Conservation (phyloP, 257 asterid genomes). For the Galeopsis tetrahit region DNA sequence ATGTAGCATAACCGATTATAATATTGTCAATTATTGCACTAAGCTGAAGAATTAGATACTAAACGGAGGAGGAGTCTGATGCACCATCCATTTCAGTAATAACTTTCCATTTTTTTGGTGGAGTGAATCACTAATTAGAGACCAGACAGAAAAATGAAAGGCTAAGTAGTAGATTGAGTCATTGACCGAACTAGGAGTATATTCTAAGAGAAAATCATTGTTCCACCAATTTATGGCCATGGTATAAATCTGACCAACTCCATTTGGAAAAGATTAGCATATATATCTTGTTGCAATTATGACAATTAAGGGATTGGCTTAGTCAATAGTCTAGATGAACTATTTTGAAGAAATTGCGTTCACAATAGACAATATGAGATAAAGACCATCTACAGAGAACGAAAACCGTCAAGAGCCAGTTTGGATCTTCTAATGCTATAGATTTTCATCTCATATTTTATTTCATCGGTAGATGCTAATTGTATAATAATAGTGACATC, state of each 20-base stretch:
- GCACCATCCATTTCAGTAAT: slow-evolving; percentile 20
- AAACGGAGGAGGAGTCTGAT: slow-evolving; percentile 11
- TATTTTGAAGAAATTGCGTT: not conserved
- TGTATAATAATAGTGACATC: not conserved
- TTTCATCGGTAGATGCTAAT: too few species aligned
- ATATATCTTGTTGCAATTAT: slow-evolving; percentile 10
- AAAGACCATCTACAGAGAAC: not conserved
- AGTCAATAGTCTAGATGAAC: not conserved
- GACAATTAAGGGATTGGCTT: slow-evolving; percentile 8
- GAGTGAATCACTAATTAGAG: slow-evolving; percentile 15
- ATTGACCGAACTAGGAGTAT: not conserved
- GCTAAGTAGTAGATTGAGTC: not conserved
- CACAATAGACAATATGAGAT: slow-evolving; percentile 15
- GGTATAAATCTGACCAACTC: slow-evolving; percentile 12
- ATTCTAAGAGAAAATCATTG: not conserved
- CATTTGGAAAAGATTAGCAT: not conserved
- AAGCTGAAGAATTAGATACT: slow-evolving; percentile 17
- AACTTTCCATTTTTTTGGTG: slow-evolving; percentile 10
- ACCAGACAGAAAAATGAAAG: not conserved
- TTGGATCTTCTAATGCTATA: too few species aligned
- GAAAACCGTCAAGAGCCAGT: not conserved
- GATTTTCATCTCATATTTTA: too few species aligned
- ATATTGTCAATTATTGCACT: slow-evolving; percentile 29
- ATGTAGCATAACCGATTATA: not conserved
- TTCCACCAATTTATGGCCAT: slow-evolving; percentile 16